A percentile compares a stretch with the other conserved stretches of the same genome.
phyloP scores from a whole-genome alignment of 164 flowering plant genomes.

The Berberis vulgaris region DNA sequence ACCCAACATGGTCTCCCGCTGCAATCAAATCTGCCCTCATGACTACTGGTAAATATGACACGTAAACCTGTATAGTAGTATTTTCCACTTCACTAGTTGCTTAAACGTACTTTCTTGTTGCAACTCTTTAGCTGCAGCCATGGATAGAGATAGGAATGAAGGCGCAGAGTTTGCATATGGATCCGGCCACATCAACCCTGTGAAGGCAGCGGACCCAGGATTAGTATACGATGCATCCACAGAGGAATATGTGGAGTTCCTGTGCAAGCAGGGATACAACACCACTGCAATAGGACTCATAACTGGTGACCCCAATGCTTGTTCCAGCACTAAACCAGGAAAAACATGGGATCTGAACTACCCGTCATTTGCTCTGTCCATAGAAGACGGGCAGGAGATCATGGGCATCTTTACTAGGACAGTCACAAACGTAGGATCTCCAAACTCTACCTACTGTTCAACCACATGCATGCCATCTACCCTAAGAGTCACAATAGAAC shows the following conservation, averaged over 20 bases:
- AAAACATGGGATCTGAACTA: slow-evolving; percentile 38
- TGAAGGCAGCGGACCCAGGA: slow-evolving; percentile 17
- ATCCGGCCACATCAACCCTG: slow-evolving; percentile 44
- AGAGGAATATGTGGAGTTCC: slow-evolving; percentile 20
- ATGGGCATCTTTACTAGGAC: slow-evolving; percentile 27
- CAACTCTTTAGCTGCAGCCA: slow-evolving; percentile 15
- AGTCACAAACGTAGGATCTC: slow-evolving; percentile 15
- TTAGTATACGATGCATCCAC: not conserved
- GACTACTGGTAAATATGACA: slow-evolving; percentile 28
- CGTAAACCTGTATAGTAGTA: not conserved
- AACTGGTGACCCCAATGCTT: slow-evolving; percentile 18
- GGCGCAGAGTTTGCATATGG: slow-evolving; percentile 42
- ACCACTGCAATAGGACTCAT: slow-evolving; percentile 17
- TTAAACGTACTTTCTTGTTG: not conserved
- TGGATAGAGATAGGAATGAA: slow-evolving; percentile 23
- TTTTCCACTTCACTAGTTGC: not conserved
- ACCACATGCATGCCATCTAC: not conserved
- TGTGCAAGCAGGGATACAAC: slow-evolving; percentile 37
- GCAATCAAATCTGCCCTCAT: slow-evolving; percentile 42
- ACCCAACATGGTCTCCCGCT: slow-evolving; percentile 12
- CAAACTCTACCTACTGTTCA: not conserved
- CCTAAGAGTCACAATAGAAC: slow-evolving; percentile 18
- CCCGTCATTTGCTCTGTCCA: slow-evolving; percentile 35
- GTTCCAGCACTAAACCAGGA: slow-evolving; percentile 15
- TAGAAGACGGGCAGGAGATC: slow-evolving; percentile 29